Conservation (phyloP, 2,329 filamentous ascomycete genomes). For the Neopestalotiopsis sp. region DNA sequence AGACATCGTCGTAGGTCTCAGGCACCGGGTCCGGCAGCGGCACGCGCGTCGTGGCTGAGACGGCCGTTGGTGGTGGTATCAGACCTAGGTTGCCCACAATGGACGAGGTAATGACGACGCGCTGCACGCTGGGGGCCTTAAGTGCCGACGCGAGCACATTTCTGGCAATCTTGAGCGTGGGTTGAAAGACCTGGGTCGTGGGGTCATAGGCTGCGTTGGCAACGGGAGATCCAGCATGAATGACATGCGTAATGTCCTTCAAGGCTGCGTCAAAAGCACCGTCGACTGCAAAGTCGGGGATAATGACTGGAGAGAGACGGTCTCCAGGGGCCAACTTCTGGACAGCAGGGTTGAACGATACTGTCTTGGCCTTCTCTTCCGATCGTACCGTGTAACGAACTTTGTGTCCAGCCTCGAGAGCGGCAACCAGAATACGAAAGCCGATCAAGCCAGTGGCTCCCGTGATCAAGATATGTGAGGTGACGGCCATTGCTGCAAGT, state of each 20-base stretch:
- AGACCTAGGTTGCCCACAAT: constrained; percentile 29
- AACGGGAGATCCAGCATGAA: neutral
- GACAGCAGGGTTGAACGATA: constrained; percentile 32
- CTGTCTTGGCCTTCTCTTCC: constrained; percentile 28
- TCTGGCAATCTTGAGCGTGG: neutral
- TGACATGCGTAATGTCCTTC: neutral
- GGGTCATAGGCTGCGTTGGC: neutral
- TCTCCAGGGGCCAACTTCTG: constrained; percentile 21
- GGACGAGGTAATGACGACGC: constrained; percentile 34
- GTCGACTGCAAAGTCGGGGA: constrained; percentile 28
- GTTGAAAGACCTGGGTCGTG: neutral
- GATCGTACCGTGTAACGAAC: constrained; percentile 33
- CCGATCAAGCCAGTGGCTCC: constrained; percentile 21
- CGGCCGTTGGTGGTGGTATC: constrained; percentile 16
- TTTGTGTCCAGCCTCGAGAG: constrained; percentile 30
- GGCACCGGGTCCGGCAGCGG: constrained; percentile 27
- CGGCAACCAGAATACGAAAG: constrained; percentile 32
- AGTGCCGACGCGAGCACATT: constrained; percentile 29
- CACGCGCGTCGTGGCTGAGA: constrained; percentile 27
- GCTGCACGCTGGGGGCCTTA: constrained; percentile 26
- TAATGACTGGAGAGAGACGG: constrained; percentile 29
- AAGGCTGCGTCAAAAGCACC: neutral
- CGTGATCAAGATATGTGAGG: neutral
- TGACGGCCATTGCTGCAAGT: neutral
- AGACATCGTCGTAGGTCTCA: constrained; percentile 23